Base-by-base conservation (phyloP, 176 grass and related monocot genomes). In the Aegilops longissima region DNA sequence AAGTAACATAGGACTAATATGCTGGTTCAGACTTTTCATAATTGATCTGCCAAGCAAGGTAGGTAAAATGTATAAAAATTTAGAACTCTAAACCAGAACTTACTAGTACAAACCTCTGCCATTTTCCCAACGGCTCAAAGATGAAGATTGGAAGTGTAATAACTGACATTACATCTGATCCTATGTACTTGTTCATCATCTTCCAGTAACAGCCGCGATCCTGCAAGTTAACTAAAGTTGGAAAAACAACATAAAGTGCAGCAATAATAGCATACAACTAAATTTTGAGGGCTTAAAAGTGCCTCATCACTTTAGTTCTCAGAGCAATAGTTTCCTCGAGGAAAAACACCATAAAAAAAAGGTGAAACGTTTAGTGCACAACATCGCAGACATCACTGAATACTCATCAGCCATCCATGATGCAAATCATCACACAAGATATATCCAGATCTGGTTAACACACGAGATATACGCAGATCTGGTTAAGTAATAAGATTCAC, bases 171-270 rank as follows among this genome's bases (percentile, higher is more conserved):
- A 98, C 96, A 94, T 98, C 96, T 39, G 96, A 85, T 80, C 96
- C 96, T 86, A 96, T 91, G 81, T 98, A 96, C 67, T 96, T 96
- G 82, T 96, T 80, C 96, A 96, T 98, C 96, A 98, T 98, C 84
- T 96, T 96, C 96, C 96, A 98, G 87, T 98, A 94, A 87, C 92
- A 42, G 86, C 94, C 96, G 82, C 92, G 94, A 79, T 96, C 94
- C 94, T 98, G 85, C 30, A 92, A 89, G 86, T 85, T 66, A 91
- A 82, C 29, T 27, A 2, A 30, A 80, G 27, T 52, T 59, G 83
- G 45, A 87, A 70, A 84, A 66, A 80, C 8, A 62, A 14, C 82
- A 88, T 66, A 45, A 66, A 49, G 66, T 64, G 62, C n/a, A 81
- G 36, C 25, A 20, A 90, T 29, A 44, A 61, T 63, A 27, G 12